These are phyloP conservation scores for Paspalum notatum DNA, from an alignment of 176 grass and related monocot genomes.

Conservation along the genomic window DNA sequence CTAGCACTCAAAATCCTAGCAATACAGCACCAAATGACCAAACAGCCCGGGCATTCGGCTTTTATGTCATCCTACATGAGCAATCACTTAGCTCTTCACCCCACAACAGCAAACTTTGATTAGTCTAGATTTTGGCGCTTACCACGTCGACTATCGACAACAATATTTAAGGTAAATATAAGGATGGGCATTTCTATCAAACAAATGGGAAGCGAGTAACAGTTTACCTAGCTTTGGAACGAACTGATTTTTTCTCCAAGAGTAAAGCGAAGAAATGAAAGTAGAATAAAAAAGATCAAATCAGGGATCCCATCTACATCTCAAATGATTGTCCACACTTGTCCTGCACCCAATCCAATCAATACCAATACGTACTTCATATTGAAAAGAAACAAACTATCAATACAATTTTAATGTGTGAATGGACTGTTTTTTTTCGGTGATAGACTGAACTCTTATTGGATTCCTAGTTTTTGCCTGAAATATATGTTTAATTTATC, in stretches of 20 bases:
- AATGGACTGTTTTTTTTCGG: background rate
- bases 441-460: background rate
- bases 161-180: background rate
- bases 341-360: background rate
- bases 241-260: background rate
- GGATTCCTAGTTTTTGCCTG: background rate
- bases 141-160: too few relatives aligned
- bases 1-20: too few relatives aligned
- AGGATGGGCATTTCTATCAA: background rate
- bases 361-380: background rate
- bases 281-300: background rate
- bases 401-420: background rate
- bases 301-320: background rate
- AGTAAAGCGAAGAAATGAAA: background rate
- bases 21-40: too few relatives aligned
- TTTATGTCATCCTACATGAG: too few relatives aligned
- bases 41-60: too few relatives aligned
- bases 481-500: background rate
- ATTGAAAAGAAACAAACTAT: background rate
- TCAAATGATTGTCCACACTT: background rate
- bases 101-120: too few relatives aligned
- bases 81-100: too few relatives aligned
- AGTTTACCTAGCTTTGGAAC: background rate
- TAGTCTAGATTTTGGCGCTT: too few relatives aligned
- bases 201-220: background rate